These are phyloP conservation scores for Parvularia atlantis DNA, from an alignment of 78 protist genomes.

Conservation along the genomic window DNA sequence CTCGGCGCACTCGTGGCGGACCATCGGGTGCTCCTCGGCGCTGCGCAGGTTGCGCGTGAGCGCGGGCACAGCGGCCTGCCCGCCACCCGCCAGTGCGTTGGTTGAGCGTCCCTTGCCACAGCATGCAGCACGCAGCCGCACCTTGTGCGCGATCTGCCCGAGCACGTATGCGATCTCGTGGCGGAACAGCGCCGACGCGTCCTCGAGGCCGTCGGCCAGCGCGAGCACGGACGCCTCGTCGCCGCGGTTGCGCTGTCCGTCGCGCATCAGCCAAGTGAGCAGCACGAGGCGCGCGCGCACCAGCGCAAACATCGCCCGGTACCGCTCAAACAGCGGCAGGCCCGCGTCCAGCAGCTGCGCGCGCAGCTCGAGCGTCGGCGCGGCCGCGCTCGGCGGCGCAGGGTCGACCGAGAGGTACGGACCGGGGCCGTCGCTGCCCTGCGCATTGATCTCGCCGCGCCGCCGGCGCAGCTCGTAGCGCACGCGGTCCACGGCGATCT, in stretches of 20 bases:
- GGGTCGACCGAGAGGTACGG: constrained; percentile 31
- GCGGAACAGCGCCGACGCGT: constrained; percentile 15
- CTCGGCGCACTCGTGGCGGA: constrained; percentile 31
- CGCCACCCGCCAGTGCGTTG: too few species aligned
- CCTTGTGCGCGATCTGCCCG: constrained; percentile 26
- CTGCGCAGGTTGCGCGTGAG: too few species aligned
- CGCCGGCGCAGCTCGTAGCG: not conserved
- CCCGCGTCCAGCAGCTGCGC: not conserved
- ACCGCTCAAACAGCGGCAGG: constrained; percentile 21
- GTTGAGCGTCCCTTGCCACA: too few species aligned
- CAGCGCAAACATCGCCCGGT: constrained; percentile 32
- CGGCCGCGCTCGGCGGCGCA: constrained; percentile 16
- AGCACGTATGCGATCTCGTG: constrained; percentile 24
- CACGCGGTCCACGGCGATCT: constrained; percentile 11
- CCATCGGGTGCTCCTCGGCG: constrained; percentile 10
- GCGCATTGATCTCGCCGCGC: too few species aligned
- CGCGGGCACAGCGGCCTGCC: too few species aligned
- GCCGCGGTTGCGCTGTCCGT: constrained; percentile 33
- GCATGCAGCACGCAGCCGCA: not conserved
- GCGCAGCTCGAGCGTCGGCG: not conserved
- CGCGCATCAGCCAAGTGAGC: too few species aligned
- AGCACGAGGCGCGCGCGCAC: too few species aligned
- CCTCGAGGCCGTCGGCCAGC: constrained; percentile 3
- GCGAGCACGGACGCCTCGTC: not conserved
- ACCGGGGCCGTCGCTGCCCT: too few species aligned